Percentiles rank a stretch among this genome's conserved stretches.
Evolutionary conservation across 768 basidiomycete species (phyloP).

Genomic region (Amanita rubescens): DNA sequence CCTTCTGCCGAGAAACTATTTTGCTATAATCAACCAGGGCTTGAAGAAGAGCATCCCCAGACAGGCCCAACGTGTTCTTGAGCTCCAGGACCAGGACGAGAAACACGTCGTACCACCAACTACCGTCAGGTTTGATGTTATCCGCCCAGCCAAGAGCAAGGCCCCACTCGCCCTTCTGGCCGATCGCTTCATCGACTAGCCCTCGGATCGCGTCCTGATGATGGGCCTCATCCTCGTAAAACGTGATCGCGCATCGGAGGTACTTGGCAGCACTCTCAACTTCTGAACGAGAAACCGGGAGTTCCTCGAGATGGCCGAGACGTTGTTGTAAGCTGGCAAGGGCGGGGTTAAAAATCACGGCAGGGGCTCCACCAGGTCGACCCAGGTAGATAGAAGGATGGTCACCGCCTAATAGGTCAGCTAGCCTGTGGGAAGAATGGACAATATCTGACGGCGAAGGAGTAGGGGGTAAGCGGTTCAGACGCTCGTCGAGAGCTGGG

Average conservation of each 20-base stretch:
- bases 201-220: conserved; percentile 5
- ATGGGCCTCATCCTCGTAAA: conserved; percentile 4
- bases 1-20: conserved; percentile 12
- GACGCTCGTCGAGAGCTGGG: no score
- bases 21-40: conserved; percentile 12
- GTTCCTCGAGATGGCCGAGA: conserved; percentile 12
- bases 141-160: conserved; percentile 7
- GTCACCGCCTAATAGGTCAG: no score
- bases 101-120: conserved; percentile 10
- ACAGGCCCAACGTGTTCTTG: conserved; percentile 12
- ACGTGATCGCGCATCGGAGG: background rate
- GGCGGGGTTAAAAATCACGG: no score
- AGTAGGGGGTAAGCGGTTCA: no score
- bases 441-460: no score
- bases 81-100: conserved; percentile 8
- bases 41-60: conserved; percentile 13
- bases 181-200: conserved; percentile 8
- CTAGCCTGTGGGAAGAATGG: no score
- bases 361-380: no score
- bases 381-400: no score
- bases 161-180: conserved; percentile 8
- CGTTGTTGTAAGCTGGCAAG: conserved; percentile 6
- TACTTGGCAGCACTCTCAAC: conserved; percentile 10
- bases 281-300: conserved; percentile 9
- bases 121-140: conserved; percentile 10